phyloP scores from a whole-genome alignment of 2,329 filamentous ascomycete species.

The Aspergillus fructus region DNA sequence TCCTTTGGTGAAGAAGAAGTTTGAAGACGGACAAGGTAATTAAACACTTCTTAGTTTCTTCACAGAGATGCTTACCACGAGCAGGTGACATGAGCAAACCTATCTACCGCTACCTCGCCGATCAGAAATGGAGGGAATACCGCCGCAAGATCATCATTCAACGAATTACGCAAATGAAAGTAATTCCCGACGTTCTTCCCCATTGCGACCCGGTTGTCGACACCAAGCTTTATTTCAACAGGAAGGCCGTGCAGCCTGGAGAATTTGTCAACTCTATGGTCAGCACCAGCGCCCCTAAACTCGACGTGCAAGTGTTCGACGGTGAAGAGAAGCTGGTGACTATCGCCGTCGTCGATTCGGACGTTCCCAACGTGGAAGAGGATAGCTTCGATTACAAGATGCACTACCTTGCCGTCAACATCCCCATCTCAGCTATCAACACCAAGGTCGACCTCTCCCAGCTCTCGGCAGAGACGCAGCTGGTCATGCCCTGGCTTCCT shows the following conservation, averaged over 20 bases:
- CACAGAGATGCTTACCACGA: slow-evolving; percentile 14
- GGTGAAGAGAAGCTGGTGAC: slow-evolving; percentile 77
- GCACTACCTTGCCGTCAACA: slow-evolving; percentile 80
- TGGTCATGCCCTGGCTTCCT: slow-evolving; percentile 78
- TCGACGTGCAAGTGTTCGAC: slow-evolving; percentile 84
- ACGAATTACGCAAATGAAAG: slow-evolving; percentile 79
- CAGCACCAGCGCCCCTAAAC: slow-evolving; percentile 70
- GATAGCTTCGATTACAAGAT: slow-evolving; percentile 79
- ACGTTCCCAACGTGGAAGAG: slow-evolving; percentile 75
- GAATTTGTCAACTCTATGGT: slow-evolving; percentile 72
- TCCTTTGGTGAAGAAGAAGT: slow-evolving; percentile 85
- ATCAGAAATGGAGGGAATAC: slow-evolving; percentile 83
- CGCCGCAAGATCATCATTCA: slow-evolving; percentile 77
- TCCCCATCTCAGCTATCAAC: slow-evolving; percentile 61
- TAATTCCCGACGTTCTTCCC: slow-evolving; percentile 85
- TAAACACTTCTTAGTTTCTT: background rate
- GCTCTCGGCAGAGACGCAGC: slow-evolving; percentile 61
- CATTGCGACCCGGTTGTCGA: slow-evolving; percentile 75
- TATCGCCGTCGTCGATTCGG: slow-evolving; percentile 82
- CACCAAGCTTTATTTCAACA: slow-evolving; percentile 77
- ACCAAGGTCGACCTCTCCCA: slow-evolving; percentile 65
- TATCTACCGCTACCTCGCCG: slow-evolving; percentile 87
- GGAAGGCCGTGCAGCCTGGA: slow-evolving; percentile 69
- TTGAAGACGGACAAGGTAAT: slow-evolving; percentile 83
- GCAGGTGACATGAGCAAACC: slow-evolving; percentile 93